Conservation (phyloP, 2,329 filamentous ascomycete genomes). For the Pseudopithomyces chartarum region DNA sequence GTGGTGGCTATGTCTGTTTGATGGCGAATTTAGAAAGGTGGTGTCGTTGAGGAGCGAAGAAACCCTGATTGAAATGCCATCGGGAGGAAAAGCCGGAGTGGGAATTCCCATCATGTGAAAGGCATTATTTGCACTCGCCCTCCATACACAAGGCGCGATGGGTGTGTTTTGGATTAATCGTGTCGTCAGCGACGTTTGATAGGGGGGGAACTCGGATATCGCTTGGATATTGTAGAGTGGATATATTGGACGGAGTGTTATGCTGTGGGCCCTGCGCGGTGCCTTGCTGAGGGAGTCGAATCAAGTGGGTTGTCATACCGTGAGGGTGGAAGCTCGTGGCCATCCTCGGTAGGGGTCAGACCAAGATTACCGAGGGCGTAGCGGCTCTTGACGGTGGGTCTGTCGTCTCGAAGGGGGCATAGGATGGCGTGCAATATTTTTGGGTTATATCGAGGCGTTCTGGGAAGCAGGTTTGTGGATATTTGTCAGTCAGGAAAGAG, state of each 20-base stretch:
- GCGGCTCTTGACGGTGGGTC: neutral
- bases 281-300: neutral
- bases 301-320: neutral
- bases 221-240: neutral
- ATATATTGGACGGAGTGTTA: neutral
- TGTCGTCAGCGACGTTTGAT: slow-evolving; percentile 1
- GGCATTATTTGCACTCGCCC: neutral
- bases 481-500: neutral
- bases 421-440: neutral
- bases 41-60: no score
- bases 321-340: neutral
- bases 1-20: neutral
- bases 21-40: neutral
- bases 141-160: neutral
- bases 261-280: neutral
- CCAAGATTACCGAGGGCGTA: slow-evolving; percentile 4
- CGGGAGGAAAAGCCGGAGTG: no score
- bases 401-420: neutral
- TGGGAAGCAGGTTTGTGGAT: neutral
- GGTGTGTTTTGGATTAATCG: neutral
- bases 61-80: no score
- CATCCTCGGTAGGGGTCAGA: slow-evolving; percentile 2
- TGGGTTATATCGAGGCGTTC: neutral
- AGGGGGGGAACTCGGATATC: neutral
- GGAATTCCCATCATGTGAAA: neutral